Conservation (phyloP, 768 basidiomycete genomes). For the Boletus bicolor region DNA sequence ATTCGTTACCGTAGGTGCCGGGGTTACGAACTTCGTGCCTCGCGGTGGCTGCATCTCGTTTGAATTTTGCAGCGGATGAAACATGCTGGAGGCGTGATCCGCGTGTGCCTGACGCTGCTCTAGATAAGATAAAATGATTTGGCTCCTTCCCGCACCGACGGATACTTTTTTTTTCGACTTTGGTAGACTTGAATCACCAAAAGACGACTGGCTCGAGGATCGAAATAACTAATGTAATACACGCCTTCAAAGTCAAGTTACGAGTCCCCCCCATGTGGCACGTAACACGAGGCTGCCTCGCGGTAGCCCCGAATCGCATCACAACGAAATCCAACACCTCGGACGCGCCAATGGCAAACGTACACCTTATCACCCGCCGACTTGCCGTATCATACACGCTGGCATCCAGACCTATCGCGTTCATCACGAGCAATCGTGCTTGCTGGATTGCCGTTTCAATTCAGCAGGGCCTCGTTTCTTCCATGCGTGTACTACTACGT, state of each 20-base stretch:
- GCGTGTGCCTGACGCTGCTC: not conserved
- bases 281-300: slow-evolving; percentile 14
- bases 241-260: not conserved
- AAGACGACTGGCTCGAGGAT: not conserved
- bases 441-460: no score
- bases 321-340: no score
- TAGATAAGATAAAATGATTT: slow-evolving; percentile 10
- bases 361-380: not conserved
- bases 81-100: not conserved
- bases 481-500: not conserved
- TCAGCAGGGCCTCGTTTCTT: not conserved
- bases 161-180: not conserved
- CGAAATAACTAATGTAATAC: not conserved
- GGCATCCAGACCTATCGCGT: not conserved
- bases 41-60: not conserved
- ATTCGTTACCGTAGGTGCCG: not conserved
- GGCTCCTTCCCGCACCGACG: not conserved
- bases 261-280: no score
- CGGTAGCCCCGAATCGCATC: not conserved
- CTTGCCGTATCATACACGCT: not conserved
- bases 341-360: not conserved
- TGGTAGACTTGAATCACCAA: not conserved
- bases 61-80: not conserved
- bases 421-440: not conserved
- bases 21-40: slow-evolving; percentile 1